Evolutionary conservation across 805 yeast species (phyloP), one percentile per base, ranked within the genome.

Genomic region (Kodamaea kakaduensis): DNA sequence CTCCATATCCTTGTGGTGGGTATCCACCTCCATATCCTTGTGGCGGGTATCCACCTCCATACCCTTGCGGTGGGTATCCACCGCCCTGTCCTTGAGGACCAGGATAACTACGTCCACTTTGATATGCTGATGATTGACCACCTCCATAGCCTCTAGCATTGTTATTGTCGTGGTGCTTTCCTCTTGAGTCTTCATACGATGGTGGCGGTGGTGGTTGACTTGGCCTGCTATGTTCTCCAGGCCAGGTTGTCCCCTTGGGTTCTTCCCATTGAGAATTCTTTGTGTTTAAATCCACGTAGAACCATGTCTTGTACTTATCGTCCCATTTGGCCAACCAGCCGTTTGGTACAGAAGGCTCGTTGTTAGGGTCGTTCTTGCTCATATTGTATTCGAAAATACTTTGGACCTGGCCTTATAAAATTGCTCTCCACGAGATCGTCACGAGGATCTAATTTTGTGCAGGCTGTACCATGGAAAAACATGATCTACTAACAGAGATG

Each of bases 261-360:
- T 79, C 77, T 35, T 85, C 95, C 97, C 97, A 90, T 58, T 88
- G 96, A 0, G 96, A 85, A 46, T 76, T 66, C 41, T 84, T 81
- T 9, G 85, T 75, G 10, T 68, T 51, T 44, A 84, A 61, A 48
- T 87, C 69, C n/a, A 90, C 95, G 51, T 79, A 90, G 57, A 80
- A 90, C 79, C 81, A 86, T 2, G 83, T 76, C 32, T 71, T 68
- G 54, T 83, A 83, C 38, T 78, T 67, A 8, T 78, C 80, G 51
- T 82, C 88, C 60, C 75, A 79, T 32, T 79, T 78, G 27, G 93
- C 81, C 40, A 78, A 61, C 89, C 89, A 83, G 4, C 89, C 84
- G 3, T 61, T 58, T 2, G 84, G 84, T n/a, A 77, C 79, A 0
- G 34, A 44, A 3, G 85, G 84, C 13, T 64, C 69, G 31, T 61